Conservation (phyloP, 78 protist genomes). For the Dictyostelium intermedium region DNA sequence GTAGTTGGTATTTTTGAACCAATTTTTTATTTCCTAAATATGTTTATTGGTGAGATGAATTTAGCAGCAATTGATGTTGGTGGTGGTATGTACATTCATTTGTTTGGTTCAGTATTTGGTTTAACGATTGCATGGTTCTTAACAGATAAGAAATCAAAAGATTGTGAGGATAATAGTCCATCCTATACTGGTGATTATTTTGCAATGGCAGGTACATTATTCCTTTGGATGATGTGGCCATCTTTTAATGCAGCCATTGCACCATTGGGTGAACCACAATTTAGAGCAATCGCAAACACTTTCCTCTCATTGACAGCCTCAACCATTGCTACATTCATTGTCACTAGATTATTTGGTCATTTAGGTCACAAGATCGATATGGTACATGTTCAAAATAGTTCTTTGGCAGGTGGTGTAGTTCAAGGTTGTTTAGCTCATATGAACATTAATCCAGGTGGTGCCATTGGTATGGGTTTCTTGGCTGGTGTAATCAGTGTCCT, state of each 20-base stretch:
- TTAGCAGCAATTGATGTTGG: slow-evolving; percentile 89
- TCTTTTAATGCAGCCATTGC: slow-evolving; percentile 94
- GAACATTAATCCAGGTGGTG: slow-evolving; percentile 71
- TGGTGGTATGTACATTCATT: slow-evolving; percentile 95
- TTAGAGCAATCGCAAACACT: slow-evolving; percentile 76
- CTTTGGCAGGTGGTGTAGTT: slow-evolving; percentile 97
- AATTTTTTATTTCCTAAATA: slow-evolving; percentile 86
- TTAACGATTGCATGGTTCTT: slow-evolving; percentile 80
- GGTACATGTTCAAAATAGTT: slow-evolving; percentile 94
- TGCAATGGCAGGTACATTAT: slow-evolving; percentile 90
- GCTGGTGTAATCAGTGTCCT: slow-evolving; percentile 84
- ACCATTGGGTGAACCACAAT: slow-evolving; percentile 50
- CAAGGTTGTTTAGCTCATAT: slow-evolving; percentile 91
- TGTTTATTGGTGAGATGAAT: slow-evolving; percentile 52
- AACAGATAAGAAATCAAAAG: background rate
- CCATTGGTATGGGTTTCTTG: slow-evolving; percentile 84
- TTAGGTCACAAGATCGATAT: slow-evolving; percentile 66
- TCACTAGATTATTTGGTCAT: slow-evolving; percentile 35
- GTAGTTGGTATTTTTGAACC: slow-evolving; percentile 86
- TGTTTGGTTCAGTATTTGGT: slow-evolving; percentile 96
- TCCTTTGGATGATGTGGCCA: slow-evolving; percentile 95
- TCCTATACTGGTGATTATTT: slow-evolving; percentile 86
- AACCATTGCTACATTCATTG: slow-evolving; percentile 67
- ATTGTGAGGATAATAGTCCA: slow-evolving; percentile 15
- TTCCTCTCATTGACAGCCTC: slow-evolving; percentile 51